A percentile compares a stretch with the other conserved stretches of the same genome.
phyloP scores from a whole-genome alignment of 2,329 filamentous ascomycete genomes.

The Trichoderma semiorbis region DNA sequence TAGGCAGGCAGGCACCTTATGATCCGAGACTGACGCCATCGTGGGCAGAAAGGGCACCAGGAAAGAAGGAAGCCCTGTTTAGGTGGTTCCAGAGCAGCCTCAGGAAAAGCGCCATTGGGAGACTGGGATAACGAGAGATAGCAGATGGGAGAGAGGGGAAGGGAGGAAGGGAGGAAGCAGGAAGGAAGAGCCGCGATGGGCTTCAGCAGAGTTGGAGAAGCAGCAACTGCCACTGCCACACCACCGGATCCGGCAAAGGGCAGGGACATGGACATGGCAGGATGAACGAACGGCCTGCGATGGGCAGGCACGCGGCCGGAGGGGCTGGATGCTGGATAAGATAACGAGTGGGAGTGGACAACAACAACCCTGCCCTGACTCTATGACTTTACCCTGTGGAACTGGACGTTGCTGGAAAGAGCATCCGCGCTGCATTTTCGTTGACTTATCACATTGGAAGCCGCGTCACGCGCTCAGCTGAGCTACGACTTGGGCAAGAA shows the following conservation, averaged over 20 bases:
- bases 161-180: not conserved
- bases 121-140: not conserved
- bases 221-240: not conserved
- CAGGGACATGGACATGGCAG: not conserved
- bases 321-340: conserved; percentile 1
- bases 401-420: not conserved
- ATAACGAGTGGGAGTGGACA: not conserved
- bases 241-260: not conserved
- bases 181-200: not conserved
- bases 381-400: not conserved
- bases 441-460: conserved; percentile 10
- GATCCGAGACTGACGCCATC: conserved; percentile 17
- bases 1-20: not conserved
- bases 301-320: not conserved
- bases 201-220: not conserved
- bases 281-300: not conserved
- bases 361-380: not conserved
- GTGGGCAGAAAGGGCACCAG: not conserved
- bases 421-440: not conserved
- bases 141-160: not conserved
- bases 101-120: not conserved
- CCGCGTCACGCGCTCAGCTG: conserved; percentile 11
- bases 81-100: not conserved
- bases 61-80: not conserved
- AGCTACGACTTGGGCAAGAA: not conserved